phyloP scores from a whole-genome alignment of 1,284 basidiomycete species.

The Ganoderma resinaceum region DNA sequence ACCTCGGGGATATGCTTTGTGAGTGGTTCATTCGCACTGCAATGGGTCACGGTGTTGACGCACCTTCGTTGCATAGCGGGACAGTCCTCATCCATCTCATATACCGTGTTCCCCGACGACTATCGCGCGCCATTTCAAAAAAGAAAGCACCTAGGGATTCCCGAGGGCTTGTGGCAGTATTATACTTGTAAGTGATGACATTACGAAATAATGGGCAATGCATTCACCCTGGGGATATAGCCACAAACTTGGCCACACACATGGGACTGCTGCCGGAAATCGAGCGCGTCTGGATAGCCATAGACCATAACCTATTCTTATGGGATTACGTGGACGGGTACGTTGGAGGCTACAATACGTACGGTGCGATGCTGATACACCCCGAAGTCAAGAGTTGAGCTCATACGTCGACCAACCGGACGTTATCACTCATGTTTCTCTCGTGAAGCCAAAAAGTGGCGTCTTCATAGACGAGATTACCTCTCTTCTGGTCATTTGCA shows the following conservation, averaged over 20 bases:
- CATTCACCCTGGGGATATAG: constrained; percentile 43
- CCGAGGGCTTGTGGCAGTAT: constrained; percentile 84
- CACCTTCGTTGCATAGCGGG: constrained; percentile 51
- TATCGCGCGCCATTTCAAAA: constrained; percentile 85
- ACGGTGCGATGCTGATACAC: not conserved
- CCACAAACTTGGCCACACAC: constrained; percentile 62
- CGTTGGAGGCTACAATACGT: constrained; percentile 37
- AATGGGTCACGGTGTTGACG: constrained; percentile 12
- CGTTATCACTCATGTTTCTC: constrained; percentile 85
- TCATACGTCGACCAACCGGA: constrained; percentile 94
- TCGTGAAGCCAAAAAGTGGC: constrained; percentile 80
- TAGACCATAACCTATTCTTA: constrained; percentile 93
- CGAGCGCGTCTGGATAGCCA: constrained; percentile 94
- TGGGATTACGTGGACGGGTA: constrained; percentile 97
- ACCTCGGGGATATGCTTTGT: constrained; percentile 69
- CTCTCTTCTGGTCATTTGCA: constrained; percentile 90
- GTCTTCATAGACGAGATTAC: constrained; percentile 96
- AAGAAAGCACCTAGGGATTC: constrained; percentile 77
- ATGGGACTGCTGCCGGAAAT: constrained; percentile 97
- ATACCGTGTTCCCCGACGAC: constrained; percentile 81
- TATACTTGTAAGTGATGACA: constrained; percentile 67
- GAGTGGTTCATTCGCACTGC: constrained; percentile 41
- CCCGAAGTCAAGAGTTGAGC: constrained; percentile 77
- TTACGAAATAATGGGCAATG: not conserved
- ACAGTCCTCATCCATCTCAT: constrained; percentile 72